These are phyloP conservation scores for Schizosaccharomyces octosporus DNA, from an alignment of 805 yeast species.

Conservation along the genomic window DNA sequence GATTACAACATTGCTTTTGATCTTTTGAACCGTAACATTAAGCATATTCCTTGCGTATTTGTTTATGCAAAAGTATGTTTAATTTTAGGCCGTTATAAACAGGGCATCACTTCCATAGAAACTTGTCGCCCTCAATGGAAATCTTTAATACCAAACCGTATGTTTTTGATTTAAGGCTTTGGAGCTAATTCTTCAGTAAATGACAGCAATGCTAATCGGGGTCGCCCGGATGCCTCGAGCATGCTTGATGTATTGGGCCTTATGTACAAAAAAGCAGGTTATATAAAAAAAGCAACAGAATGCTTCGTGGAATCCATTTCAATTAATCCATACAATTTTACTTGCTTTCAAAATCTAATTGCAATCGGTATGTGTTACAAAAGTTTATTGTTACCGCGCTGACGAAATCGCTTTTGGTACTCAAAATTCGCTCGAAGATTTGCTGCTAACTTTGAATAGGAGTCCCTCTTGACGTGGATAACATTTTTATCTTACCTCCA, in stretches of 20 bases:
- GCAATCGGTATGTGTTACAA: slow-evolving; percentile 4
- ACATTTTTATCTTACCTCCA: neutral
- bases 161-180: neutral
- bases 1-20: slow-evolving; percentile 37
- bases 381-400: no score
- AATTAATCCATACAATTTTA: slow-evolving; percentile 62
- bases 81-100: slow-evolving; percentile 27
- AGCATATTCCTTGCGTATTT: slow-evolving; percentile 53
- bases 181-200: neutral
- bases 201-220: neutral
- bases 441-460: neutral
- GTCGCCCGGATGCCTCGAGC: slow-evolving; percentile 4
- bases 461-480: neutral
- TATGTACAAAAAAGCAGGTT: slow-evolving; percentile 6
- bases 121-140: slow-evolving; percentile 3
- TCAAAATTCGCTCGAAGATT: neutral
- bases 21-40: slow-evolving; percentile 21
- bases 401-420: neutral
- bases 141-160: neutral
- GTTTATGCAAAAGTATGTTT: slow-evolving; percentile 47
- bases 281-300: slow-evolving; percentile 36
- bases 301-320: slow-evolving; percentile 46
- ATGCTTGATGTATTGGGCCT: slow-evolving; percentile 5
- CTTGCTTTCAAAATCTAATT: slow-evolving; percentile 57
- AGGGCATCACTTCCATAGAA: slow-evolving; percentile 34